Evolutionary conservation across 129 eudicot genomes (phyloP).

Genomic region (Ambrosia trifida): DNA sequence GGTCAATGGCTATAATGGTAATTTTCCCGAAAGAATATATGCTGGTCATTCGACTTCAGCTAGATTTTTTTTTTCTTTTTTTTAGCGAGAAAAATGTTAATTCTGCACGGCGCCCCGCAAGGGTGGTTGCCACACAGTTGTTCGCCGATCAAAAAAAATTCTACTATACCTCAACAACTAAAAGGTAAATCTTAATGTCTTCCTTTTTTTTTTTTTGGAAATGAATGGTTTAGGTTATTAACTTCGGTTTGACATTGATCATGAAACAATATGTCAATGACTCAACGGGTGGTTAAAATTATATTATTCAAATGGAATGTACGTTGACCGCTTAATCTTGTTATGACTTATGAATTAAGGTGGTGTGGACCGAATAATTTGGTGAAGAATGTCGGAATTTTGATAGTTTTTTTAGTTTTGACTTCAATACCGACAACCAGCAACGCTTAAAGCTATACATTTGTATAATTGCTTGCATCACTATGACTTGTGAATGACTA

Average conservation of each 20-base stretch:
- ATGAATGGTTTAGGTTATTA: not conserved
- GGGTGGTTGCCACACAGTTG: too few species aligned
- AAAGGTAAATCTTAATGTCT: not conserved
- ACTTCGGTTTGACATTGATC: not conserved
- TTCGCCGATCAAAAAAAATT: too few species aligned
- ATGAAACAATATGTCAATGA: not conserved
- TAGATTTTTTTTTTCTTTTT: too few species aligned
- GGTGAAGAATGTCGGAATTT: slow-evolving; percentile 7
- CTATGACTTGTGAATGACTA: not conserved
- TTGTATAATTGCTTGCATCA: not conserved
- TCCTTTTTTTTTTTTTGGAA: not conserved
- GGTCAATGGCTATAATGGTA: too few species aligned
- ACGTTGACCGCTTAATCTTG: not conserved
- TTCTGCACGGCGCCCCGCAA: too few species aligned
- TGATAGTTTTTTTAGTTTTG: not conserved
- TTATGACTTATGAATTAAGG: not conserved
- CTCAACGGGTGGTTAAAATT: not conserved
- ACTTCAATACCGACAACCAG: not conserved
- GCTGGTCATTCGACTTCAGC: not conserved
- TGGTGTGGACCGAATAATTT: slow-evolving; percentile 7
- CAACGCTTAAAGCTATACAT: not conserved
- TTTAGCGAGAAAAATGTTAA: too few species aligned
- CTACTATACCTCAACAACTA: too few species aligned
- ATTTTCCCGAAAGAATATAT: too few species aligned
- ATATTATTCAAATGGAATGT: not conserved